These are phyloP conservation scores for Ogataea glucozyma DNA, from an alignment of 805 yeast genomes.

Conservation along the genomic window DNA sequence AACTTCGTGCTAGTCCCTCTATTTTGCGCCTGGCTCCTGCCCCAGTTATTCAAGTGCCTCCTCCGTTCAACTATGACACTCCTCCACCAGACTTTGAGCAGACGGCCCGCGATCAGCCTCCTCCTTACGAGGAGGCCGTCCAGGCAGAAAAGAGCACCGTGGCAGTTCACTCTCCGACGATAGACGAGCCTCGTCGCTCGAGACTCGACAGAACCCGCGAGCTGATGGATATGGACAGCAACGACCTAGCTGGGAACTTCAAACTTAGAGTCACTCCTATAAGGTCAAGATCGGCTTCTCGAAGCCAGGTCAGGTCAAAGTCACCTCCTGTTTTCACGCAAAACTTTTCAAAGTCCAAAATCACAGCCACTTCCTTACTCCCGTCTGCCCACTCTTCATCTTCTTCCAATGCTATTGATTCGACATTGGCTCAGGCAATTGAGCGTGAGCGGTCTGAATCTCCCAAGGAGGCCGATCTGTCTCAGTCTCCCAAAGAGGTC, in stretches of 20 bases:
- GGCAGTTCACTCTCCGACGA: background rate
- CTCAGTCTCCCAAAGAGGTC: no score
- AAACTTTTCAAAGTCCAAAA: conserved; percentile 20
- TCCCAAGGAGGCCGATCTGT: conserved; percentile 6
- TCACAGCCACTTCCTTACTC: conserved; percentile 25
- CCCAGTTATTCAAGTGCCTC: conserved; percentile 14
- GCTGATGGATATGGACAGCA: conserved; percentile 15
- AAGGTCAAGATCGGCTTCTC: conserved; percentile 29
- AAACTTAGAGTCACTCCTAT: conserved; percentile 31
- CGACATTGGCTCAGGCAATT: conserved; percentile 25
- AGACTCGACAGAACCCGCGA: conserved; percentile 13
- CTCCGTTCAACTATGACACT: conserved; percentile 24
- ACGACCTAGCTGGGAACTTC: conserved; percentile 32
- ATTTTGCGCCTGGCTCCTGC: background rate
- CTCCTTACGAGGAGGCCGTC: conserved; percentile 23
- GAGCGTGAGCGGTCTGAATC: conserved; percentile 7
- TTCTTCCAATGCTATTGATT: conserved; percentile 27
- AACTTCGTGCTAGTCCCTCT: conserved; percentile 21
- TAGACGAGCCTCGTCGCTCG: conserved; percentile 9
- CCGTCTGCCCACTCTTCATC: conserved; percentile 17
- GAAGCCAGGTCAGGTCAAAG: conserved; percentile 17
- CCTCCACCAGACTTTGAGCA: conserved; percentile 35
- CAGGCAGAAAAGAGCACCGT: conserved; percentile 8
- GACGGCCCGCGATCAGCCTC: conserved; percentile 28
- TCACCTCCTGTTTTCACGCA: conserved; percentile 27